phyloP scores from a whole-genome alignment of 2,329 filamentous ascomycete species.

The Nothomitra cinnamomea region DNA sequence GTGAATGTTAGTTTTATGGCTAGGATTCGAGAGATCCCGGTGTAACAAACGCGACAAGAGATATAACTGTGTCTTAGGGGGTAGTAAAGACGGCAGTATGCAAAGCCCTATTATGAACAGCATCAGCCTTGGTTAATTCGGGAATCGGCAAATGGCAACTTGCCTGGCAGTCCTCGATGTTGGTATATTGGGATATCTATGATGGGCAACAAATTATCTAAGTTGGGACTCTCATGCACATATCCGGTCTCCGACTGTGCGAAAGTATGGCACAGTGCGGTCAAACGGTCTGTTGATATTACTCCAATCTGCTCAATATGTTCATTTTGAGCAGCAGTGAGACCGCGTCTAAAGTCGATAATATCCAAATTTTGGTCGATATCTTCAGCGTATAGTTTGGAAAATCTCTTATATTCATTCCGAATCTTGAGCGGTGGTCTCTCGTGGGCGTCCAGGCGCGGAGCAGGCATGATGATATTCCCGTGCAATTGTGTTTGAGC shows the following conservation, averaged over 20 bases:
- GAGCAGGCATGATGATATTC: constrained; percentile 11
- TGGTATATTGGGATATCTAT: constrained; percentile 38
- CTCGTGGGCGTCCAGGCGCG: constrained; percentile 53
- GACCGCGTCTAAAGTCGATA: constrained; percentile 5
- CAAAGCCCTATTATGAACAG: constrained; percentile 46
- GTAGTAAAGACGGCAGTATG: constrained; percentile 59
- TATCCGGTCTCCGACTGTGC: constrained; percentile 14
- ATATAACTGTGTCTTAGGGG: constrained; percentile 46
- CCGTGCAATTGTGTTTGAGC: constrained; percentile 11
- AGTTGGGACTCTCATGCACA: constrained; percentile 14
- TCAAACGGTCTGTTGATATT: constrained; percentile 28
- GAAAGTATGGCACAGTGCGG: constrained; percentile 28
- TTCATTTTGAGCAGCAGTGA: background rate
- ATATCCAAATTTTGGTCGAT: constrained; percentile 22
- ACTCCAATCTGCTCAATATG: constrained; percentile 22
- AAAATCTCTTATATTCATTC: constrained; percentile 57
- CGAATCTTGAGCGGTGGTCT: constrained; percentile 56
- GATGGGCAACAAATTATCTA: constrained; percentile 11
- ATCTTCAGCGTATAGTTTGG: constrained; percentile 37
- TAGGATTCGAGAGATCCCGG: constrained; percentile 52
- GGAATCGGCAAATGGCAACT: constrained; percentile 11
- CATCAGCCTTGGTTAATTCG: background rate
- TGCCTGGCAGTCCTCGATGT: constrained; percentile 53
- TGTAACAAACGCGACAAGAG: constrained; percentile 63
- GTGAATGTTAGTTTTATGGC: constrained; percentile 81